A percentile compares a stretch with the other conserved stretches of the same genome.
These are phyloP conservation scores for Diplotaxis tenuifolia DNA, from an alignment of 345 rosid genomes.

Conservation along the genomic window DNA sequence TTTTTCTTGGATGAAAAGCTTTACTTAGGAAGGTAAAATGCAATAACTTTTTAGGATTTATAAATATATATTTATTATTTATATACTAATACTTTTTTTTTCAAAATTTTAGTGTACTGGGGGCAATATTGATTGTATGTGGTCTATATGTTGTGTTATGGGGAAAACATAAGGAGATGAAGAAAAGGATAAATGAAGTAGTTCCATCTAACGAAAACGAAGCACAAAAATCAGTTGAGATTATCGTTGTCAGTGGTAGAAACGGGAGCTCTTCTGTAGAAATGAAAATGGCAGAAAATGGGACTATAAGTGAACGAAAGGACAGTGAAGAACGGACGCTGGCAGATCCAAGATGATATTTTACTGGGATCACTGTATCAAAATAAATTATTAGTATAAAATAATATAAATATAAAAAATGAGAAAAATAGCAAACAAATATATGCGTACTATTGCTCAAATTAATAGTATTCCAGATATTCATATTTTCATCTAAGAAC, in stretches of 20 bases:
- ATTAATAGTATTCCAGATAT: neutral
- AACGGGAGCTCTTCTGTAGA: neutral
- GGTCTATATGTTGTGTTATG: slow-evolving; percentile 56
- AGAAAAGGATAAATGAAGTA: slow-evolving; percentile 33
- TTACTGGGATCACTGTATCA: neutral
- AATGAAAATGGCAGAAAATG: neutral
- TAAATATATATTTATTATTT: neutral
- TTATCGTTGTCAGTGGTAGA: slow-evolving; percentile 10
- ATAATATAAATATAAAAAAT: no score
- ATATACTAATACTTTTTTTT: neutral
- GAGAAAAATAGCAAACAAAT: neutral
- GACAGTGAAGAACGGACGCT: neutral
- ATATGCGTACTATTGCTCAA: neutral
- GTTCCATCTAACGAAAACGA: neutral
- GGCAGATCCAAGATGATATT: neutral
- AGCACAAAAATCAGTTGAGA: neutral
- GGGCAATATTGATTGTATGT: slow-evolving; percentile 44
- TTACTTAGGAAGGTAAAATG: slow-evolving; percentile 44
- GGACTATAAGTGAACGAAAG: neutral
- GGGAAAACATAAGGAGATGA: slow-evolving; percentile 49
- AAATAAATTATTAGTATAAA: no score
- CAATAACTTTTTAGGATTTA: neutral
- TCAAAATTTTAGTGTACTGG: slow-evolving; percentile 41
- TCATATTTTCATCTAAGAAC: neutral
- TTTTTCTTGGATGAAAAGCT: slow-evolving; percentile 41